A percentile compares a stretch with the other conserved stretches of the same genome.
These are phyloP conservation scores for Protomyces lactucae-debilis DNA, from an alignment of 1,139 yeast genomes.

Conservation along the genomic window DNA sequence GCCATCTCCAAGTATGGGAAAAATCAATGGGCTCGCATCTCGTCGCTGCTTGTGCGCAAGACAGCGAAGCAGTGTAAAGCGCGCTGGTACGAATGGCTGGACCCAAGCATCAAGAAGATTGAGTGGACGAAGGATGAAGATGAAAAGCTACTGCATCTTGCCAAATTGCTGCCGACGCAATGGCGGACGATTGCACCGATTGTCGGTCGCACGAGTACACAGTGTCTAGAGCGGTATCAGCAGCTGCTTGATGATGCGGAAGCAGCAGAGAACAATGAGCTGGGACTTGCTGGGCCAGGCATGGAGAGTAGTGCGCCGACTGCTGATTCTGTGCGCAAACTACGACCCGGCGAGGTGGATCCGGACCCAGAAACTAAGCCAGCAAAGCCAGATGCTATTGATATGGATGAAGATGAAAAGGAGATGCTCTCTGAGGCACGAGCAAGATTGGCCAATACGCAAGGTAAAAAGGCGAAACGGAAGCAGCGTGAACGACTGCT, in stretches of 20 bases:
- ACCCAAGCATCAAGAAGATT: conserved; percentile 60
- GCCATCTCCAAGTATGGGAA: conserved; percentile 76
- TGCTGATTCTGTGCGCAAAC: conserved; percentile 31
- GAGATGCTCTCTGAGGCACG: conserved; percentile 94
- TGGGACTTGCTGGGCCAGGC: conserved; percentile 54
- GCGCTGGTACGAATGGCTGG: conserved; percentile 85
- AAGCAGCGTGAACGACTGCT: conserved; percentile 79
- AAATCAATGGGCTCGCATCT: conserved; percentile 91
- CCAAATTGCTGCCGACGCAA: conserved; percentile 76
- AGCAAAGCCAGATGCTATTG: conserved; percentile 74
- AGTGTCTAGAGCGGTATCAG: conserved; percentile 84
- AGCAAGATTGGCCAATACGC: conserved; percentile 85
- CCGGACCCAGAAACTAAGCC: conserved; percentile 75
- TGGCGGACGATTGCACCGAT: conserved; percentile 85
- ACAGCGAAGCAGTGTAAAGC: conserved; percentile 90
- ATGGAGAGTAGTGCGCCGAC: conserved; percentile 40
- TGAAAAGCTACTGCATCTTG: conserved; percentile 60
- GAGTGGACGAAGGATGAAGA: conserved; percentile 80
- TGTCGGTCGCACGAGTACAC: conserved; percentile 79
- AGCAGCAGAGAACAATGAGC: conserved; percentile 40
- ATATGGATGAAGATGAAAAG: conserved; percentile 77
- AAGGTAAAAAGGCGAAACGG: conserved; percentile 90
- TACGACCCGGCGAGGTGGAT: conserved; percentile 53
- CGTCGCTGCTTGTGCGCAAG: conserved; percentile 77
- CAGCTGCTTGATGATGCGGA: conserved; percentile 58